A percentile compares a stretch with the other conserved stretches of the same genome.
phyloP scores from a whole-genome alignment of 2,329 filamentous ascomycete genomes.

The Aspergillus arachidicola region DNA sequence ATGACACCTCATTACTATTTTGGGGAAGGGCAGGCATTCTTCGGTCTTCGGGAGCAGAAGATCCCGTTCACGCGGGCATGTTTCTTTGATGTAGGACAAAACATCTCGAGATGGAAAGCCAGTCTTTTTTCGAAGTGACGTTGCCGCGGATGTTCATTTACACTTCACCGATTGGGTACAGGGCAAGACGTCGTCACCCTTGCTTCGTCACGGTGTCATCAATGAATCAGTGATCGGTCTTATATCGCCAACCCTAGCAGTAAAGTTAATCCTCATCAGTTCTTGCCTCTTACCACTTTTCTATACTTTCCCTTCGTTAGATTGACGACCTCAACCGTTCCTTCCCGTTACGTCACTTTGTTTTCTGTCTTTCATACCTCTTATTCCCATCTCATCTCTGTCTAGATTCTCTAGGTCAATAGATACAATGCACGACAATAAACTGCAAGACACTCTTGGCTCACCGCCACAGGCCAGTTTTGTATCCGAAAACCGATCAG shows the following conservation, averaged over 20 bases:
- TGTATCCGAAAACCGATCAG: slow-evolving; percentile 3
- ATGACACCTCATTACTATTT: neutral
- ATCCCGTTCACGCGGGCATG: neutral
- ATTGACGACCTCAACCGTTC: neutral
- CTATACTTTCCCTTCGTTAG: neutral
- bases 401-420: neutral
- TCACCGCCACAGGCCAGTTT: slow-evolving; percentile 3
- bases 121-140: neutral
- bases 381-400: neutral
- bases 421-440: neutral
- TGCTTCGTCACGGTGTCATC: neutral
- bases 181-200: too few relatives aligned
- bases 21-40: neutral
- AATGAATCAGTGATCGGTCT: neutral
- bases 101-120: neutral
- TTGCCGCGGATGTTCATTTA: neutral
- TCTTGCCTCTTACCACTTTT: neutral
- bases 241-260: neutral
- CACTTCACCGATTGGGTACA: too few relatives aligned
- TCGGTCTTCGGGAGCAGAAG: neutral
- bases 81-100: neutral
- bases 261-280: neutral
- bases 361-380: neutral
- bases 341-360: neutral
- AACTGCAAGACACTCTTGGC: neutral